Base-by-base conservation (phyloP, 306 rosid genomes). In the Morella rubra region DNA sequence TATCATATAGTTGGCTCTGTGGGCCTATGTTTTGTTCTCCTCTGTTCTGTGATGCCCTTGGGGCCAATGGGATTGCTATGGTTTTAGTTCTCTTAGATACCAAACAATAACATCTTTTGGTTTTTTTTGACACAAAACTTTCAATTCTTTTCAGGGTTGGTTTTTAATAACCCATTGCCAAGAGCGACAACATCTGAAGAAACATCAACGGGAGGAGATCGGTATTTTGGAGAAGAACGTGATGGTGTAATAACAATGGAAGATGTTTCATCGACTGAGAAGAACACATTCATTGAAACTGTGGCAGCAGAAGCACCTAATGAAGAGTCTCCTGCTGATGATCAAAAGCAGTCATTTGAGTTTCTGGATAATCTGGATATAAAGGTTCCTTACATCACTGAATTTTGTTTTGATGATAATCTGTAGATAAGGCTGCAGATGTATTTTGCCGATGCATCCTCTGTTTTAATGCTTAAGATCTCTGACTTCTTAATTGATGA, bases 251-350 rank as follows among this genome's bases (percentile, higher is more conserved):
- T 75, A 4, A 62, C 80, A 7, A 14, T 77, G 46, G 82, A 84
- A 20, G 86, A 79, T 51, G 66, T 72, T 59, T 18, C 74, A 4
- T 69, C 81, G 7, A 74, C 75, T 11, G 85, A 62, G 47, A 82
- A 58, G 61, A 76, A 75, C 8, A 44, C 9, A 7, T 82, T 62
- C 27, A 47, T 18, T 16, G 86, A 32, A 55, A 50, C 32, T 7
- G 55, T 20, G 19, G 47, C 72, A 4, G 60, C 73, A 52, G 90
- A 79, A 82, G 85, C 45, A 19, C 68, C 82, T 13, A 80, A 87
- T 44, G 82, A 84, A 62, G 83, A 75, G 51, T 67, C 78, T 7
- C 71, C 73, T 10, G 81, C 40, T 51, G 84, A 85, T 67, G 96
- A 83, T 37, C 81, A 69, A 44, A 69, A 54, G 4, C 61, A 61